phyloP scores from a whole-genome alignment of 257 asterid species.

The Asclepias syriaca region DNA sequence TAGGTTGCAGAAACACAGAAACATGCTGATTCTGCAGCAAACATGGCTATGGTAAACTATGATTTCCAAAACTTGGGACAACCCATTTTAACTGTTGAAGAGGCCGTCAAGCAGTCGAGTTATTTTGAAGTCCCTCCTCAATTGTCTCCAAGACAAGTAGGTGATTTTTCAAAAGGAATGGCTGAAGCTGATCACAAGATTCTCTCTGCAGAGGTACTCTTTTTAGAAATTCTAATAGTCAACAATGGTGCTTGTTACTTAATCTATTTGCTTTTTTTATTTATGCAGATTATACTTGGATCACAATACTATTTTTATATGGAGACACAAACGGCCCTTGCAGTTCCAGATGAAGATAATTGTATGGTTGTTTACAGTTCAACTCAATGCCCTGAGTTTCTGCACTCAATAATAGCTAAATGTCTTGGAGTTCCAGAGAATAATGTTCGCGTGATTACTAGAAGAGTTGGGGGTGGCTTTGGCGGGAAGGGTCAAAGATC shows the following conservation, averaged over 20 bases:
- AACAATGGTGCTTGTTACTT: no score
- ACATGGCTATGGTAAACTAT: constrained; percentile 40
- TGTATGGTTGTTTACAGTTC: constrained; percentile 73
- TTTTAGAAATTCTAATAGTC: neutral
- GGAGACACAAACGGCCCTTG: constrained; percentile 73
- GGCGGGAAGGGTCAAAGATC: constrained; percentile 59
- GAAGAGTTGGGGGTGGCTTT: constrained; percentile 79
- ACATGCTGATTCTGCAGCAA: constrained; percentile 52
- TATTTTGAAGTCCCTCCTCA: constrained; percentile 50
- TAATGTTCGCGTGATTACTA: constrained; percentile 59
- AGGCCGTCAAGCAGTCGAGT: constrained; percentile 53
- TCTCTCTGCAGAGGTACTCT: constrained; percentile 47
- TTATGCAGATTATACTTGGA: constrained; percentile 41
- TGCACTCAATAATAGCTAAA: constrained; percentile 45
- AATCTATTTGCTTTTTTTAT: neutral
- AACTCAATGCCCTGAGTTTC: constrained; percentile 46
- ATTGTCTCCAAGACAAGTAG: constrained; percentile 35
- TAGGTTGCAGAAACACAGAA: constrained; percentile 61
- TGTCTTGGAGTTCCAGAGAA: constrained; percentile 68
- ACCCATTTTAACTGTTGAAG: constrained; percentile 64
- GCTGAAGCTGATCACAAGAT: constrained; percentile 69
- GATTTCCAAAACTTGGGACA: constrained; percentile 39
- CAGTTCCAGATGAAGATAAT: constrained; percentile 79
- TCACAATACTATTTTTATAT: constrained; percentile 65
- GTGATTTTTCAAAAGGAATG: constrained; percentile 64